Percentiles rank a stretch among this genome's conserved stretches.
Conservation (phyloP, 2,329 filamentous ascomycete species). For the Microcyclospora tardicrescens region DNA sequence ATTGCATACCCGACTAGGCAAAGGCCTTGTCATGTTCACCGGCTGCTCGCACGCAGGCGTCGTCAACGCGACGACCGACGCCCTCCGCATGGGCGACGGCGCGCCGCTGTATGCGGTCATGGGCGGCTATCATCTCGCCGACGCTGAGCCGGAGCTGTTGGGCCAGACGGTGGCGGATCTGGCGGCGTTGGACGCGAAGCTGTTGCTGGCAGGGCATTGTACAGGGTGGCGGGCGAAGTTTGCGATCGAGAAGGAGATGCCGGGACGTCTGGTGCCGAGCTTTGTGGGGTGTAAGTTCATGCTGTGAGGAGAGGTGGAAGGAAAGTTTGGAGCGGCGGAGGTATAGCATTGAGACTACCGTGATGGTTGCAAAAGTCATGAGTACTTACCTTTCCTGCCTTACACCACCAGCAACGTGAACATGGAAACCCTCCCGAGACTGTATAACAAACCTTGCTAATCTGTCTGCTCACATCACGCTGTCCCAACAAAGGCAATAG, state of each 20-base stretch:
- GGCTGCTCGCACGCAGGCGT: constrained; percentile 19
- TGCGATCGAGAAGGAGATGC: constrained; percentile 14
- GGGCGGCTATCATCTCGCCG: constrained; percentile 19
- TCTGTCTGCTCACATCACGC: no score
- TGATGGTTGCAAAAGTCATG: no score
- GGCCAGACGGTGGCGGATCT: constrained; percentile 11
- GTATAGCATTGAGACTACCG: no score
- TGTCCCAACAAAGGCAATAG: no score
- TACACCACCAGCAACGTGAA: no score
- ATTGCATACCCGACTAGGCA: constrained; percentile 8
- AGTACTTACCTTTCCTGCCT: no score
- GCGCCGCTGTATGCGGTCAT: constrained; percentile 17
- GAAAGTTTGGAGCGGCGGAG: no score
- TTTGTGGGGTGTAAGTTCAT: constrained; percentile 16
- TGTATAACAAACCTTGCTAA: no score
- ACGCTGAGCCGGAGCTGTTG: constrained; percentile 13
- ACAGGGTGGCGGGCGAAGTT: constrained; percentile 20
- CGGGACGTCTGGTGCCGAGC: constrained; percentile 14
- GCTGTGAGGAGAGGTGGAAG: neutral
- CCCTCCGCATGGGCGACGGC: constrained; percentile 10
- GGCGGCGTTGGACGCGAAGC: constrained; percentile 11
- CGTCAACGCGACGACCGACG: constrained; percentile 14
- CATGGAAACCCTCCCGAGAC: no score
- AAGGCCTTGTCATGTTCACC: constrained; percentile 18
- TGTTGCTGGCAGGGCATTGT: constrained; percentile 16